phyloP scores from a whole-genome alignment of 108 stramenopile species.

The Cyclotella sp. region DNA sequence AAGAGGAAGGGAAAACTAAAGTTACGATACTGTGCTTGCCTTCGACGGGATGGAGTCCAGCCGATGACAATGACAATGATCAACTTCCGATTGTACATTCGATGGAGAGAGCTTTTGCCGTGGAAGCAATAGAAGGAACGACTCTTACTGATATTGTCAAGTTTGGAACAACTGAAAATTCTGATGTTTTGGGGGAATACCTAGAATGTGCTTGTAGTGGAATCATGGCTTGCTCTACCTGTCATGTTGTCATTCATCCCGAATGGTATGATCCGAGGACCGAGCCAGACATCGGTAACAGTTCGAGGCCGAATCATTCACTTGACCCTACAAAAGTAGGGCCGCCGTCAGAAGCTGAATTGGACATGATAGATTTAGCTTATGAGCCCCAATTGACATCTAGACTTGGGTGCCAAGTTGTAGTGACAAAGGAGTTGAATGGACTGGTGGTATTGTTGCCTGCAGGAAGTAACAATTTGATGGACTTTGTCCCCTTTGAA shows the following conservation, averaged over 20 bases:
- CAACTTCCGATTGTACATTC: constrained; percentile 28
- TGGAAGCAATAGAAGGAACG: constrained; percentile 51
- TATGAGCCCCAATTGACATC: constrained; percentile 60
- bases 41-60: constrained; percentile 56
- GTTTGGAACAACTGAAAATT: constrained; percentile 52
- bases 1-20: constrained; percentile 29
- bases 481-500: constrained; percentile 74
- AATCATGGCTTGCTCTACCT: constrained; percentile 81
- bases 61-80: constrained; percentile 34
- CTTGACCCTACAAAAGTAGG: constrained; percentile 32
- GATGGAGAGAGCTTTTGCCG: constrained; percentile 56
- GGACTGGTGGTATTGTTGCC: constrained; percentile 65
- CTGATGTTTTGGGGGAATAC: constrained; percentile 61
- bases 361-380: constrained; percentile 81
- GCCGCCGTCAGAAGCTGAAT: constrained; percentile 62
- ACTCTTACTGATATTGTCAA: constrained; percentile 65
- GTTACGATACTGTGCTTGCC: constrained; percentile 58
- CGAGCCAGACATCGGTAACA: not conserved
- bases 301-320: not conserved
- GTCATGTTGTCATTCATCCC: constrained; percentile 75
- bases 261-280: constrained; percentile 51
- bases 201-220: constrained; percentile 83
- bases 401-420: constrained; percentile 75
- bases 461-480: constrained; percentile 64
- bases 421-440: constrained; percentile 59